Evolutionary conservation across 2,329 filamentous ascomycete genomes (phyloP).

Genomic region (Akanthomyces uredinophilus): DNA sequence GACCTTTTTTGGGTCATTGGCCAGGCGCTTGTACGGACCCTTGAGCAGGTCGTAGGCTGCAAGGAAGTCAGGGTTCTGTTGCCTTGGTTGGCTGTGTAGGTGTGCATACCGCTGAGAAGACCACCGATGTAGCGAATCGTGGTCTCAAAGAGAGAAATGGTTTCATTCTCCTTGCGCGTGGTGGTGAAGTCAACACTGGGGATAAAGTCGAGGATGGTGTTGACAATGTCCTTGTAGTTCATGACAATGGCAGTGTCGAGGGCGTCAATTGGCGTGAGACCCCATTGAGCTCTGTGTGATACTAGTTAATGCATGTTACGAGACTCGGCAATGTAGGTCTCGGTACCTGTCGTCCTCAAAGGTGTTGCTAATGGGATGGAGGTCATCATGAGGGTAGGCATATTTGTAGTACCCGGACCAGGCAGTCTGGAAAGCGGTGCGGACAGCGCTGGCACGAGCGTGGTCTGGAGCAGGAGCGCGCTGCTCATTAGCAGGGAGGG

Average conservation of each 20-base stretch:
- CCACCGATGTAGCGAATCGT: slow-evolving; percentile 85
- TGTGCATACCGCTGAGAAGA: slow-evolving; percentile 59
- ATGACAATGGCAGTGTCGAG: slow-evolving; percentile 76
- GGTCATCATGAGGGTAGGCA: slow-evolving; percentile 73
- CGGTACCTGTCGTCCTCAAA: slow-evolving; percentile 64
- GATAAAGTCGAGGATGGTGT: slow-evolving; percentile 66
- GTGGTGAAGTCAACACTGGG: slow-evolving; percentile 64
- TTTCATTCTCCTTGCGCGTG: slow-evolving; percentile 38
- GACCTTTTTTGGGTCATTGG: slow-evolving; percentile 40
- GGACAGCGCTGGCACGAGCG: slow-evolving; percentile 9
- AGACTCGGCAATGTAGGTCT: no score
- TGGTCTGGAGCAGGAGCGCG: slow-evolving; percentile 10
- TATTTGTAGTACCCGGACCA: slow-evolving; percentile 71
- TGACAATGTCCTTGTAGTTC: slow-evolving; percentile 61
- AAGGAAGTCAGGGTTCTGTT: neutral
- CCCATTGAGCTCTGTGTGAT: slow-evolving; percentile 68
- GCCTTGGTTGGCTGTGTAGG: neutral
- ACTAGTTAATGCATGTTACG: neutral
- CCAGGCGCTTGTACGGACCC: slow-evolving; percentile 53
- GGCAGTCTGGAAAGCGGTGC: slow-evolving; percentile 59
- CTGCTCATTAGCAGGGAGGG: slow-evolving; percentile 4
- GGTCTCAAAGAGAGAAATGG: slow-evolving; percentile 80
- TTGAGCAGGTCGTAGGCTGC: slow-evolving; percentile 62
- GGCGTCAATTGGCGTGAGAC: slow-evolving; percentile 75
- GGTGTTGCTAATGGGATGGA: slow-evolving; percentile 62